These are phyloP conservation scores for Trichoderma koningii DNA, from an alignment of 2,329 filamentous ascomycete genomes.

Conservation along the genomic window DNA sequence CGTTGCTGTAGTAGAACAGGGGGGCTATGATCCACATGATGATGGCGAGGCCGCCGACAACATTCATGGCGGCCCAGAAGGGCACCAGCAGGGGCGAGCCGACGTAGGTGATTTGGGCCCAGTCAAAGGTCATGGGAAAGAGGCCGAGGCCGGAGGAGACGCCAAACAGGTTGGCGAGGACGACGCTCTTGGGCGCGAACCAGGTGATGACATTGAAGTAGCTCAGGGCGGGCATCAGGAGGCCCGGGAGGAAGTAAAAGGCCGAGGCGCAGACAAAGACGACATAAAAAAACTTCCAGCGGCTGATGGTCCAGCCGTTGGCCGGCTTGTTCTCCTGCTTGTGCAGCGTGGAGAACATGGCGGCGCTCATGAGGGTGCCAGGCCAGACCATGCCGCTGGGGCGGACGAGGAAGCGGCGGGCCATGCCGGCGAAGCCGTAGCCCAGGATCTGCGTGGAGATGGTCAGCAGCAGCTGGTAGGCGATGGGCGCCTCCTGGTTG, in stretches of 20 bases:
- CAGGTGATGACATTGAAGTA: slow-evolving; percentile 89
- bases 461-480: slow-evolving; percentile 80
- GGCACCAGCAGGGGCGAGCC: slow-evolving; percentile 81
- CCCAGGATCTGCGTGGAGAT: slow-evolving; percentile 85
- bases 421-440: slow-evolving; percentile 82
- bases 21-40: slow-evolving; percentile 86
- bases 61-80: slow-evolving; percentile 85
- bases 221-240: slow-evolving; percentile 80
- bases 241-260: slow-evolving; percentile 84
- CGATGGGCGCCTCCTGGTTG: slow-evolving; percentile 73
- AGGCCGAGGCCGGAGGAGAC: slow-evolving; percentile 81
- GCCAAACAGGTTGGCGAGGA: slow-evolving; percentile 83
- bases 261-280: slow-evolving; percentile 70
- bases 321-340: slow-evolving; percentile 80
- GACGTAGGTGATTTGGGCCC: slow-evolving; percentile 87
- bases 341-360: slow-evolving; percentile 86
- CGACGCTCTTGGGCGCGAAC: slow-evolving; percentile 84
- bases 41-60: slow-evolving; percentile 74
- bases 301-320: slow-evolving; percentile 78
- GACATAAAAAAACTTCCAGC: slow-evolving; percentile 81
- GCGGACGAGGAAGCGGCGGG: slow-evolving; percentile 77
- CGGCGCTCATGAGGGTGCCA: slow-evolving; percentile 81
- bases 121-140: slow-evolving; percentile 86
- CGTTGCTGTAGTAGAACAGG: slow-evolving; percentile 77
- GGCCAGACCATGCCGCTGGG: slow-evolving; percentile 93